phyloP scores from a whole-genome alignment of 106 monocot genomes.

The Platanthera zijinensis region DNA sequence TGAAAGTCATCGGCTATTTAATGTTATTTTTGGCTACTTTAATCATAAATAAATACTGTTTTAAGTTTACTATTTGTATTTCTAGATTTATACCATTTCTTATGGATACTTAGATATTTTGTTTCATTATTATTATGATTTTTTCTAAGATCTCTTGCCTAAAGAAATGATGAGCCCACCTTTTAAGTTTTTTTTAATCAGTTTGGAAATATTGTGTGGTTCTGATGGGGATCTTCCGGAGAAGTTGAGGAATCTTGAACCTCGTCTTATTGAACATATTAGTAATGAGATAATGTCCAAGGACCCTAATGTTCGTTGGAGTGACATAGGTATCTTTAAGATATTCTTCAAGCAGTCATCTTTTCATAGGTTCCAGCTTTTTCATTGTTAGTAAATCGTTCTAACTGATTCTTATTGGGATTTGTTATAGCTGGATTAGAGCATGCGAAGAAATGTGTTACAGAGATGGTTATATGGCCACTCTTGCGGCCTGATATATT shows the following conservation, averaged over 20 bases:
- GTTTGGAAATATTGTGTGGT: conserved; percentile 87
- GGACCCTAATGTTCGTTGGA: conserved; percentile 96
- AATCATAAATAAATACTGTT: background rate
- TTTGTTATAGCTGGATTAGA: conserved; percentile 83
- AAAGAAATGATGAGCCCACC: background rate
- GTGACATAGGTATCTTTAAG: conserved; percentile 76
- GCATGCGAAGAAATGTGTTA: conserved; percentile 99
- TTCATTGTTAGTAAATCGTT: background rate
- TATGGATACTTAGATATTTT: background rate
- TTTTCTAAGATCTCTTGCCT: background rate
- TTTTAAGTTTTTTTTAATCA: conserved; percentile 18
- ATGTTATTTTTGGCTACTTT: background rate
- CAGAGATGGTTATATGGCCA: conserved; percentile 99
- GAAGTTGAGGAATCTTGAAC: conserved; percentile 92
- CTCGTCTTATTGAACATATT: conserved; percentile 94
- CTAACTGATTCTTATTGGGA: conserved; percentile 5
- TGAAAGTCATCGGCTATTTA: background rate
- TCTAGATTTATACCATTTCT: background rate
- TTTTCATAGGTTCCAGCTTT: background rate
- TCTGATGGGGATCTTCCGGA: conserved; percentile 97
- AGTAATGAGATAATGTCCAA: conserved; percentile 99
- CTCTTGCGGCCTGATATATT: conserved; percentile 97
- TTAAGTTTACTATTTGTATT: background rate
- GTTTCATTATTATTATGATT: background rate
- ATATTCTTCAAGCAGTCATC: background rate